phyloP scores from a whole-genome alignment of 495 filamentous ascomycete genomes.

The Pyrenopolyporus hunteri region DNA sequence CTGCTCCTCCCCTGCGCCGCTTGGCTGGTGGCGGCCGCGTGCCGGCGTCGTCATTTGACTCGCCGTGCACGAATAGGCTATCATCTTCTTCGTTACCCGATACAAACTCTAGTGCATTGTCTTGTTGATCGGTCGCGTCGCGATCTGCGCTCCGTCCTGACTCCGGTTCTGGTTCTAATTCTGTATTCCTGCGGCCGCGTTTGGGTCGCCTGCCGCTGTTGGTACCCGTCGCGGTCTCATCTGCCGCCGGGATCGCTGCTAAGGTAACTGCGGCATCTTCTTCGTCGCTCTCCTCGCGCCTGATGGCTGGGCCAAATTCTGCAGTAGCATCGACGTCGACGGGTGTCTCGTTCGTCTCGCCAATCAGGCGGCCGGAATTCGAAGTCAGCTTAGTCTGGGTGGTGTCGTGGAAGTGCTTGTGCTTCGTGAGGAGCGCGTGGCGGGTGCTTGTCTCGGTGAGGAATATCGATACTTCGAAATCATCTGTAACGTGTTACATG shows the following conservation, averaged over 20 bases:
- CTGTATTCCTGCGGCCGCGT: conserved; percentile 38
- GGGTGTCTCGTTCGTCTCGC: conserved; percentile 57
- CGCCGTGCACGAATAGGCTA: conserved; percentile 46
- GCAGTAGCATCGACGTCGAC: conserved; percentile 54
- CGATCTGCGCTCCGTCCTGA: conserved; percentile 22
- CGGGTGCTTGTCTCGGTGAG: conserved; percentile 86
- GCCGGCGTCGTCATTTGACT: conserved; percentile 35
- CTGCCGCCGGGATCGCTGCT: conserved; percentile 51
- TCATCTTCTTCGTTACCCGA: conserved; percentile 40
- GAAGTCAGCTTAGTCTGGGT: conserved; percentile 59
- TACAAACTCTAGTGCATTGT: conserved; percentile 29
- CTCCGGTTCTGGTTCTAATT: conserved; percentile 34
- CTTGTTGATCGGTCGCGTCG: conserved; percentile 16
- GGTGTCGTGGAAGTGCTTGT: conserved; percentile 70
- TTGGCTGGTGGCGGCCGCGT: conserved; percentile 51
- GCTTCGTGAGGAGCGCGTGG: conserved; percentile 84
- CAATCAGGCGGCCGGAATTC: conserved; percentile 64
- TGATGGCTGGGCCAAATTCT: conserved; percentile 29
- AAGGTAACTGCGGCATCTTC: conserved; percentile 51
- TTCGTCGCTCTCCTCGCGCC: conserved; percentile 47
- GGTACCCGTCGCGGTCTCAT: conserved; percentile 40
- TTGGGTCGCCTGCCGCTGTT: conserved; percentile 39
- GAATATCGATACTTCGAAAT: conserved; percentile 94
- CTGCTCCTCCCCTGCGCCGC: conserved; percentile 51
- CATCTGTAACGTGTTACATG: conserved; percentile 64